Base-by-base conservation (phyloP, 73 alveolate species). In the Paramecium sexaurelia region DNA sequence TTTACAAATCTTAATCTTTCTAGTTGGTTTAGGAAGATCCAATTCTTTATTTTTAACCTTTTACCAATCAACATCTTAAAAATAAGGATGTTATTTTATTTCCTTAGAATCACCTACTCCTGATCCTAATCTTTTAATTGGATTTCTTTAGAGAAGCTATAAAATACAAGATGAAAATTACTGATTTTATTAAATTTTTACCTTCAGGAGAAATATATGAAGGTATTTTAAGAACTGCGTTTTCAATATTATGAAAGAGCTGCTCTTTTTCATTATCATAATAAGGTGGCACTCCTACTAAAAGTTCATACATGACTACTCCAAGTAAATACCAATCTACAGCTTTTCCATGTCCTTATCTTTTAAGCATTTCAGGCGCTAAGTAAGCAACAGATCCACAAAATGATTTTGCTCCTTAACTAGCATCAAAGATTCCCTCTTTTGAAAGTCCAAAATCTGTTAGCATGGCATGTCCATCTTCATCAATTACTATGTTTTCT, bases 261-360 rank as follows among this genome's bases (percentile, higher is more conserved):
- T 94, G 95, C 39, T 95, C 99, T 22, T 93, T 82, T 43, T 91
- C 95, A 87, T 93, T 93, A 11, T 98, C 95, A 93, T 95, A 97
- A 92, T 96, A 97, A 9, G 99, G 99, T 6, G 99, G 99, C 24
- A 95, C 92, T 32, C 99, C 99, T 27, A 95, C 97, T 55, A 97
- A 94, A 97, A 97, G 95, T 89, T 97, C 99, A 94, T 97, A 97
- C 90, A 97, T 89, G 20, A 97, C 94, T 8, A 97, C 99, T 13
- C 99, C 99, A 73, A 97, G 88, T 43, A 97, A 84, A 95, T 97
- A 97, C 99, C 99, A 97, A 83, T 97, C 99, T 7, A 97, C 99
- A 1, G 99, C 96, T 84, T 97, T 97, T 20, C 99, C 99, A 96
- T 97, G 99, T 35, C 99, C 99, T 19, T 90, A 39, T 84, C 98